Base-by-base conservation (phyloP, 805 yeast genomes). In the Brettanomyces bruxellensis region DNA sequence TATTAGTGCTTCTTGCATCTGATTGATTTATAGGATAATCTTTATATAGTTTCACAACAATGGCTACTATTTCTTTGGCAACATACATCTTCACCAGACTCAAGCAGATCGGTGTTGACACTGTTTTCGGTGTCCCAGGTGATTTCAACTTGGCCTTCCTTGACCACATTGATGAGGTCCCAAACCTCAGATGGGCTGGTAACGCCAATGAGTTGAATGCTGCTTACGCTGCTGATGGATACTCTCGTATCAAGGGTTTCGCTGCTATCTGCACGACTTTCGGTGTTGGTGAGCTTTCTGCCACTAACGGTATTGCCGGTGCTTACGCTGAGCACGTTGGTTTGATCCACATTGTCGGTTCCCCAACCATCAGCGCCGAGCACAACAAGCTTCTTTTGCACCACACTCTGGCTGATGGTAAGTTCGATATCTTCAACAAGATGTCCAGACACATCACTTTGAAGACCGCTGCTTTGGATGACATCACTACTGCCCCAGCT, bases 291-390 rank as follows among this genome's bases (percentile, higher is more conserved):
- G 95, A 86, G 66, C 73, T 86, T 60, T 76, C 85, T 28, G 91
- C 95, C 11, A 71, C 86, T 57, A 86, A 86, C 66, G 95, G 93
- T 57, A 75, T 87, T 61, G 95, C 90, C 40, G 95, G 95, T 57
- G 73, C 93, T 45, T 86, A 79, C 68, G 90, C 95, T 52, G 95
- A 87, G 67, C 95, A 86, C 67, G 90, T 87, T 51, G 93, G 93
- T 57, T 66, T 86, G 55, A 68, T 86, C 53, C 95, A 86, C 68
- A 76, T 86, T 56, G 95, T 86, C 40, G 95, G 95, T 63, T 85
- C 84, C 48, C 95, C 95, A 53, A 80, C 91, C 46, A 71, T 79
- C 58, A 70, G 82, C 32, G 76, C 95, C 37, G 87, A 82, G 62
- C 78, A 83, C 54, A 75, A 81, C 63, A 83, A 83, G 56, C 69